A percentile compares a stretch with the other conserved stretches of the same genome.
Conservation (phyloP, 495 filamentous ascomycete genomes). For the Monascus purpureus region DNA sequence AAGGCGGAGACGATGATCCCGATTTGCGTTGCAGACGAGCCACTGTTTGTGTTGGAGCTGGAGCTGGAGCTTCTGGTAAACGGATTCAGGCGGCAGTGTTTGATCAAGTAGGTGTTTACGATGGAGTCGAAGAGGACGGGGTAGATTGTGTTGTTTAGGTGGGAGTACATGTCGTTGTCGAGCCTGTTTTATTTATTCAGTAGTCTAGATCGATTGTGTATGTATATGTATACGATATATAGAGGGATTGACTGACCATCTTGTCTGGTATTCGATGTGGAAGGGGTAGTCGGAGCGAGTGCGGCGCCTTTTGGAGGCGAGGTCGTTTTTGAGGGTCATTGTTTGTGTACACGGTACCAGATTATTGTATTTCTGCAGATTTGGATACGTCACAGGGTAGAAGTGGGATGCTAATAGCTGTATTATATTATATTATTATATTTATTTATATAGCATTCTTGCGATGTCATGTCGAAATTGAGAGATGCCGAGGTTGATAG, state of each 20-base stretch:
- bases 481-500: no score
- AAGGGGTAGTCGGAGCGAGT: conserved; percentile 61
- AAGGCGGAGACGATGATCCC: conserved; percentile 72
- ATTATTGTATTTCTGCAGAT: no score
- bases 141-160: conserved; percentile 78
- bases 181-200: conserved; percentile 39
- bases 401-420: no score
- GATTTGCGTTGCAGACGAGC: conserved; percentile 34
- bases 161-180: conserved; percentile 94
- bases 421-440: no score
- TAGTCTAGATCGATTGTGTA: not conserved
- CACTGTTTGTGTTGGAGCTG: conserved; percentile 5
- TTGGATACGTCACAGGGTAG: no score
- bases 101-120: conserved; percentile 79
- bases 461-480: no score
- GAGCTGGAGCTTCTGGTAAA: conserved; percentile 26
- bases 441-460: no score
- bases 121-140: conserved; percentile 74
- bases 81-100: conserved; percentile 62
- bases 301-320: no score
- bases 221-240: not conserved
- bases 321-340: no score
- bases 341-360: no score
- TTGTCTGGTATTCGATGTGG: conserved; percentile 68
- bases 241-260: conserved; percentile 48